Conservation (phyloP, 2,329 filamentous ascomycete species). For the Colletotrichum caudatum region DNA sequence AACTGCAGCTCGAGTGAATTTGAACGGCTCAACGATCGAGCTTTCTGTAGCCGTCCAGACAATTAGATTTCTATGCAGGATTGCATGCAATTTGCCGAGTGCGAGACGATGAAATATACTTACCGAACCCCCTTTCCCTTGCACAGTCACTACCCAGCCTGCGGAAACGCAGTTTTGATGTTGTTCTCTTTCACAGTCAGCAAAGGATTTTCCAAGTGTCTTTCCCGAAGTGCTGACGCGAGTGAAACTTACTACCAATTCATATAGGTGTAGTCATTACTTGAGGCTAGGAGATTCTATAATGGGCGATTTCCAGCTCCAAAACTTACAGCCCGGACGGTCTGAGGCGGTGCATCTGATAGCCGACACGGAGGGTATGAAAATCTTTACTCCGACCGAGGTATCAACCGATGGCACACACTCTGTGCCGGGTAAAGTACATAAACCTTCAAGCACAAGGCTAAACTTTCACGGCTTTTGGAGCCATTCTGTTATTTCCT, state of each 20-base stretch:
- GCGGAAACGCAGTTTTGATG: not conserved
- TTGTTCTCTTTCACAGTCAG: too few species aligned
- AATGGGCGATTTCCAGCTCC: not conserved
- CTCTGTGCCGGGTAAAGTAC: slow-evolving; percentile 16
- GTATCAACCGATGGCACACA: not conserved
- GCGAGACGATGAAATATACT: not conserved
- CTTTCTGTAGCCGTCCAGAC: not conserved
- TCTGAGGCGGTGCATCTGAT: not conserved
- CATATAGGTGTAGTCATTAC: too few species aligned
- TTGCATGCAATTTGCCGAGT: not conserved
- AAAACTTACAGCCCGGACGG: not conserved
- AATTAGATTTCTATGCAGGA: not conserved
- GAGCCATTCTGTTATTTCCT: not conserved
- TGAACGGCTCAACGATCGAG: too few species aligned
- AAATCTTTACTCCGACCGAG: slow-evolving; percentile 18
- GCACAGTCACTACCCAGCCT: not conserved
- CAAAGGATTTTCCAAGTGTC: too few species aligned
- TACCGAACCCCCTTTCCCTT: not conserved
- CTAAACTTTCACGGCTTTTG: slow-evolving; percentile 1
- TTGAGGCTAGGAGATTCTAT: not conserved
- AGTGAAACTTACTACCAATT: too few species aligned
- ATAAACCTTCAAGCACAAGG: not conserved
- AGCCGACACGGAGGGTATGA: slow-evolving; percentile 16
- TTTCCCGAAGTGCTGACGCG: too few species aligned
- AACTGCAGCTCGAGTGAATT: not conserved